Conservation (phyloP, 345 rosid species). For the Draba incana region DNA sequence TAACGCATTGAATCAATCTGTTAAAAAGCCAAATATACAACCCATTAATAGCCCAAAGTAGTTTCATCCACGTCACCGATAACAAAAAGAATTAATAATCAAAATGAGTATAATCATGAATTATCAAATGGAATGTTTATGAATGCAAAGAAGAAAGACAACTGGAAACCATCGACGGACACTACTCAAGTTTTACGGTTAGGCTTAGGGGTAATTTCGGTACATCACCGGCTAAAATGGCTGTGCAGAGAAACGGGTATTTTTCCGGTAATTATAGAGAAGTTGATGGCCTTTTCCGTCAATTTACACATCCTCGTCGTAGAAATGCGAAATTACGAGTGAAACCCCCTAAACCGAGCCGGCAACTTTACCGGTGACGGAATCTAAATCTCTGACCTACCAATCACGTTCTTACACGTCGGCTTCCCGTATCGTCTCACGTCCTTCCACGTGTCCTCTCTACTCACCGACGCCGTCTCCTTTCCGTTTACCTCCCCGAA, state of each 20-base stretch:
- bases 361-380: constrained; percentile 63
- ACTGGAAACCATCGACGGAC: constrained; percentile 25
- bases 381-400: constrained; percentile 30
- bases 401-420: constrained; percentile 49
- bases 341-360: constrained; percentile 43
- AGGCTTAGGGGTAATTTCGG: constrained; percentile 35
- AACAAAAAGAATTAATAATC: background rate
- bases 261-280: constrained; percentile 38
- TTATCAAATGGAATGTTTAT: constrained; percentile 1
- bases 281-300: constrained; percentile 51
- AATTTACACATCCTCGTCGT: constrained; percentile 31
- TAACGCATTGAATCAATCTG: background rate
- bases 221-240: constrained; percentile 34
- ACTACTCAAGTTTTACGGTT: constrained; percentile 7
- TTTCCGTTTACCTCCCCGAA: constrained; percentile 49
- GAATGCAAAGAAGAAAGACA: constrained; percentile 18
- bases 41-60: background rate
- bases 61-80: constrained; percentile 9
- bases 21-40: background rate
- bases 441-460: constrained; percentile 56
- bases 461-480: constrained; percentile 62
- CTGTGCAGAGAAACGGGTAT: constrained; percentile 14
- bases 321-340: constrained; percentile 25
- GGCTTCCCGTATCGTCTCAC: constrained; percentile 21
- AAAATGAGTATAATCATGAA: background rate